These are phyloP conservation scores for Skeletonema grethae DNA, from an alignment of 108 stramenopile genomes.

Conservation along the genomic window DNA sequence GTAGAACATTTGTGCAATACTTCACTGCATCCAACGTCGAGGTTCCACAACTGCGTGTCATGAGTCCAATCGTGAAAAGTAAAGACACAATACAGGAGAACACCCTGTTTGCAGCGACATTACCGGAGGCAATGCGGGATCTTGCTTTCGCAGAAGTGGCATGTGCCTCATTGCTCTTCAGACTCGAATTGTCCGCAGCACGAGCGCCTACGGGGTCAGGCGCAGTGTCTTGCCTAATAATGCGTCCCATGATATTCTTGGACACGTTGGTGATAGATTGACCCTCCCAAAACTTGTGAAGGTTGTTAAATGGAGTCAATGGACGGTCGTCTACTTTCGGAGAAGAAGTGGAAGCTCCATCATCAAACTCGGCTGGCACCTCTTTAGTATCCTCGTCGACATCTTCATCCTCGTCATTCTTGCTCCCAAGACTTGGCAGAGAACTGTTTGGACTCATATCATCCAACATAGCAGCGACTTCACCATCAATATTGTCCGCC, in stretches of 20 bases:
- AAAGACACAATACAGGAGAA: not conserved
- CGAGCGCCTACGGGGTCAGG: not conserved
- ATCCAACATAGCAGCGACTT: not conserved
- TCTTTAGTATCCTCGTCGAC: not conserved
- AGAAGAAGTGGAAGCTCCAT: slow-evolving; percentile 3
- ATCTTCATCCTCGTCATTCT: not conserved
- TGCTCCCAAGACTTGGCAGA: slow-evolving; percentile 12
- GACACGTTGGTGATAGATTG: slow-evolving; percentile 16
- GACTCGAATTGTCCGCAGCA: not conserved
- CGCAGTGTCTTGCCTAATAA: slow-evolving; percentile 13
- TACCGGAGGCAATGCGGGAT: not conserved
- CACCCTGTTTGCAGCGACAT: not conserved
- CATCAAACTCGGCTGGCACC: not conserved
- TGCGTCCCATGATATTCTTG: slow-evolving; percentile 10
- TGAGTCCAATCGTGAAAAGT: not conserved
- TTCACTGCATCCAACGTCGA: not conserved
- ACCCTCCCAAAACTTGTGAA: slow-evolving; percentile 38
- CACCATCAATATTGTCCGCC: not conserved
- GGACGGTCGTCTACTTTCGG: slow-evolving; percentile 31
- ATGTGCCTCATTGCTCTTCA: not conserved
- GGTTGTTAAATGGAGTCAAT: slow-evolving; percentile 19
- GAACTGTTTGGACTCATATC: slow-evolving; percentile 4
- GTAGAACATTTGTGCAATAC: not conserved
- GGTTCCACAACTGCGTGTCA: not conserved
- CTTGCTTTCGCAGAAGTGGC: not conserved